phyloP scores from a whole-genome alignment of 768 basidiomycete genomes.

The Boletus rufocinnamomeus region DNA sequence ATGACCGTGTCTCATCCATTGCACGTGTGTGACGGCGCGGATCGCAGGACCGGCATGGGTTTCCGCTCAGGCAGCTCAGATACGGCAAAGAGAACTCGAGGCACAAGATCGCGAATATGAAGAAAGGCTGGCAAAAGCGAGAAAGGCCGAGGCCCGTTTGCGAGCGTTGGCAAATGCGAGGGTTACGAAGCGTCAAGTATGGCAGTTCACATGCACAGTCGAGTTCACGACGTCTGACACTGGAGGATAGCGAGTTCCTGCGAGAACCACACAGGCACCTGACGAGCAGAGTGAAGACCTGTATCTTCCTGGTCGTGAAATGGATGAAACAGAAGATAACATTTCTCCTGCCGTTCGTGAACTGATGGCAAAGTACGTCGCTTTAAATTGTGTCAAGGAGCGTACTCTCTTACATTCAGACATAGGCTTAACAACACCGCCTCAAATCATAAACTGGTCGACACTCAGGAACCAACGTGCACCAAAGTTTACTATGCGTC shows the following conservation, averaged over 20 bases:
- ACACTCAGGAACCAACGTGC: constrained; percentile 54
- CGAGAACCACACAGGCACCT: constrained; percentile 14
- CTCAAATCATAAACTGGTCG: constrained; percentile 10
- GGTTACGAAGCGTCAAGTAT: constrained; percentile 62
- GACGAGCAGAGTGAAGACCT: constrained; percentile 56
- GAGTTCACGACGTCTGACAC: constrained; percentile 6
- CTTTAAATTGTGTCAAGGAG: neutral
- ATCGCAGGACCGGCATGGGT: constrained; percentile 72
- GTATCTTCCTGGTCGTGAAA: constrained; percentile 68
- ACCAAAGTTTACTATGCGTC: constrained; percentile 94
- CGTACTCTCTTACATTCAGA: neutral
- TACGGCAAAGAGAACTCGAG: constrained; percentile 66
- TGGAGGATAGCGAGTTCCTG: constrained; percentile 27
- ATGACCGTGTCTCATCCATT: constrained; percentile 28
- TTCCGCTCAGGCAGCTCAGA: constrained; percentile 64
- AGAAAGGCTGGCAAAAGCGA: constrained; percentile 56
- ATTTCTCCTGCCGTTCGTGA: constrained; percentile 78
- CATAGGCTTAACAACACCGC: constrained; percentile 19
- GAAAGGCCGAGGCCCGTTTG: constrained; percentile 61
- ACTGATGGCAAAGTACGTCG: constrained; percentile 72
- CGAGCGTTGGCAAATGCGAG: constrained; percentile 54
- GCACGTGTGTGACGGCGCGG: neutral
- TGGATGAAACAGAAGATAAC: constrained; percentile 46
- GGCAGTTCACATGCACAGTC: constrained; percentile 18
- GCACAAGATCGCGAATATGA: constrained; percentile 65